Evolutionary conservation across 352 stramenopile genomes (phyloP).

Genomic region (Sclerospora graminicola): DNA sequence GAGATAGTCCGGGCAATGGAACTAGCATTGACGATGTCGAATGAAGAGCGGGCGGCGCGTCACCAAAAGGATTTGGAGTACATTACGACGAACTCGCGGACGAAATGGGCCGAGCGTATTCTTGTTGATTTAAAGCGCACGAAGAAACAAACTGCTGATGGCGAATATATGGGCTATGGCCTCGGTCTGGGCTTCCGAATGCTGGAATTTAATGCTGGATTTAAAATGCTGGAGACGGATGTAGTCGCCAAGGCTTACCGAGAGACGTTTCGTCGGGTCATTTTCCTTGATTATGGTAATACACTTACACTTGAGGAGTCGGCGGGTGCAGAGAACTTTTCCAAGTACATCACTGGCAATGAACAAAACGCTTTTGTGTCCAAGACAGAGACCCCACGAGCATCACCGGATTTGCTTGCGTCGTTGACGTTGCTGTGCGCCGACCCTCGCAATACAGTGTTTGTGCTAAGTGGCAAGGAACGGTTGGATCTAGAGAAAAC

Average conservation of each 20-base stretch:
- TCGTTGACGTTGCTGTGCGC: conserved; percentile 88
- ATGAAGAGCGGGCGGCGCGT: conserved; percentile 55
- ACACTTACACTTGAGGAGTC: conserved; percentile 91
- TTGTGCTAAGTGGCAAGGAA: conserved; percentile 96
- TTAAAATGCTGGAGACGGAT: conserved; percentile 90
- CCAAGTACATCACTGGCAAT: conserved; percentile 61
- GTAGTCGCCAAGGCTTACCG: conserved; percentile 87
- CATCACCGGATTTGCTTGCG: conserved; percentile 69
- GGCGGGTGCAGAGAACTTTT: conserved; percentile 51
- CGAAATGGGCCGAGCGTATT: conserved; percentile 95
- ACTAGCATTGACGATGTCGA: conserved; percentile 55
- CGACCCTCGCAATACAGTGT: conserved; percentile 96
- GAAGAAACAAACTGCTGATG: conserved; percentile 74
- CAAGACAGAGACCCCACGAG: conserved; percentile 17
- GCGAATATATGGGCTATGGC: conserved; percentile 90
- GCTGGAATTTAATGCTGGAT: conserved; percentile 94
- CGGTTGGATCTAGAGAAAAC: conserved; percentile 90
- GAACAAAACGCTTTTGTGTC: conserved; percentile 22
- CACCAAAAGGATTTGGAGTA: conserved; percentile 86
- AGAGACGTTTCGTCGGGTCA: conserved; percentile 78
- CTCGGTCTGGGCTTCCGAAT: conserved; percentile 94
- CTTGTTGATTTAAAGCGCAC: conserved; percentile 96
- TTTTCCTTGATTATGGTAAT: conserved; percentile 98
- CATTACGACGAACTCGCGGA: conserved; percentile 91
- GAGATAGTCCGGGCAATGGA: conserved; percentile 74